These are phyloP conservation scores for Tremella fuciformis DNA, from an alignment of 768 basidiomycete species.

Conservation along the genomic window DNA sequence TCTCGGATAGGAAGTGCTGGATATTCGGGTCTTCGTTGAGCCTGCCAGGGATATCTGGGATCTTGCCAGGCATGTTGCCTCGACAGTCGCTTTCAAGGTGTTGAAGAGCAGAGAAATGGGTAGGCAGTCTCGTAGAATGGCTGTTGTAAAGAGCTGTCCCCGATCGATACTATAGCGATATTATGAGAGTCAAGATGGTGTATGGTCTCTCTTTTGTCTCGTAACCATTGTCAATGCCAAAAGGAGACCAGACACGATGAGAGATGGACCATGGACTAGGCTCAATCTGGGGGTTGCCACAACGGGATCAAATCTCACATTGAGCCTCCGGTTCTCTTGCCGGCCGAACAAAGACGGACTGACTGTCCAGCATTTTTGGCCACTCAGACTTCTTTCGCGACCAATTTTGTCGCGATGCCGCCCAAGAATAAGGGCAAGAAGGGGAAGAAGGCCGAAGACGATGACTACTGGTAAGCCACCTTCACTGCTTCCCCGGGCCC, in stretches of 20 bases:
- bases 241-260: slow-evolving; percentile 1
- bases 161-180: too few relatives aligned
- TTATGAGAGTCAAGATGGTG: too few relatives aligned
- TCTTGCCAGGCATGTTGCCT: slow-evolving; percentile 2
- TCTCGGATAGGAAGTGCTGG: slow-evolving; percentile 23
- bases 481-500: slow-evolving; percentile 52
- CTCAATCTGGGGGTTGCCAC: too few relatives aligned
- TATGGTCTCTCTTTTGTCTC: too few relatives aligned
- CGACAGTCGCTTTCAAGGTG: too few relatives aligned
- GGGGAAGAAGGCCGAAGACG: slow-evolving; percentile 81
- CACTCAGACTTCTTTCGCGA: too few relatives aligned
- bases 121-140: too few relatives aligned
- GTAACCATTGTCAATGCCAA: too few relatives aligned
- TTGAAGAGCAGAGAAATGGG: too few relatives aligned
- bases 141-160: too few relatives aligned
- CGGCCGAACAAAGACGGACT: too few relatives aligned
- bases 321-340: slow-evolving; percentile 7
- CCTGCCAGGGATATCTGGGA: slow-evolving; percentile 45
- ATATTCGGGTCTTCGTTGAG: slow-evolving; percentile 29
- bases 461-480: slow-evolving; percentile 69
- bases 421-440: slow-evolving; percentile 75
- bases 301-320: too few relatives aligned
- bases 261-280: not conserved
- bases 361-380: not conserved
- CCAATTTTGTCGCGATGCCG: slow-evolving; percentile 54